phyloP scores from a whole-genome alignment of 768 basidiomycete genomes.

The Tulasnella calospora region DNA sequence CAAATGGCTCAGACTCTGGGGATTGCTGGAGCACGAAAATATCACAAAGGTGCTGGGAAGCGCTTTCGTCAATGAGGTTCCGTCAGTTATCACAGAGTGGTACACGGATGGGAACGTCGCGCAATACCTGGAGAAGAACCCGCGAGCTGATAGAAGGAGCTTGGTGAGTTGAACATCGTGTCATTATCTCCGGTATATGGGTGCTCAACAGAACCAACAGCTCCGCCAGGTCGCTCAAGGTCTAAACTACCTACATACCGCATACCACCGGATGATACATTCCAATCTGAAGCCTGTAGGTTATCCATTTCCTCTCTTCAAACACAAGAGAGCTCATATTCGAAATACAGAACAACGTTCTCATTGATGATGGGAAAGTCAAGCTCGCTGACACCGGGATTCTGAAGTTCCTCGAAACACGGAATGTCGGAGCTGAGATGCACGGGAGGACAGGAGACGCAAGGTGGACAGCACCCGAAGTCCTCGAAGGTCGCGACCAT shows the following conservation, averaged over 20 bases:
- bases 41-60: background rate
- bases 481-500: background rate
- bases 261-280: background rate
- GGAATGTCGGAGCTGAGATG: background rate
- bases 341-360: background rate
- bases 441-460: background rate
- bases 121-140: background rate
- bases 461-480: background rate
- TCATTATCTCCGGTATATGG: background rate
- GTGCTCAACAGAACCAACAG: background rate
- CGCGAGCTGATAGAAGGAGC: background rate
- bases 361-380: background rate
- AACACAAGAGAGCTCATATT: background rate
- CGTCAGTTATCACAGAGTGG: background rate
- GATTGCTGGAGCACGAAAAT: background rate
- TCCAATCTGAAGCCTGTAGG: background rate
- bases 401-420: background rate
- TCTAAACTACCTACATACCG: background rate
- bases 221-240: background rate
- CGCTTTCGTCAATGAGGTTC: background rate
- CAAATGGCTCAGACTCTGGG: background rate
- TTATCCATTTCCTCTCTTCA: background rate
- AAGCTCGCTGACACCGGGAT: background rate
- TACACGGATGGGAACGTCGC: background rate
- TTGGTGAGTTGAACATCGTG: background rate